phyloP scores from a whole-genome alignment of 1,284 basidiomycete genomes.

The Pseudozyma pruni region DNA sequence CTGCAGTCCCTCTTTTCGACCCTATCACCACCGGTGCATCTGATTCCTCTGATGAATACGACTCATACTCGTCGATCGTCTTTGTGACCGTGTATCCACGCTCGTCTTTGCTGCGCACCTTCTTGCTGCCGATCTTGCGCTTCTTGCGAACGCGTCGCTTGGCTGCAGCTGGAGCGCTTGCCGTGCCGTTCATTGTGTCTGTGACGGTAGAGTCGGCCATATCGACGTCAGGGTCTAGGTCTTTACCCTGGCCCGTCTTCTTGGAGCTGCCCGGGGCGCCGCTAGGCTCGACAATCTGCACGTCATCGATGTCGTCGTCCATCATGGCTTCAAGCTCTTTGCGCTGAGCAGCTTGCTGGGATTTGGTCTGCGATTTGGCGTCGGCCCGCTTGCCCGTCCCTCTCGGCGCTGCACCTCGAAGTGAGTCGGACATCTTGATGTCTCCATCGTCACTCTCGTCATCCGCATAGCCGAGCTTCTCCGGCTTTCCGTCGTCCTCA shows the following conservation, averaged over 20 bases:
- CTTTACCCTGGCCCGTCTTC: constrained; percentile 26
- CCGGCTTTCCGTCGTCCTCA: constrained; percentile 38
- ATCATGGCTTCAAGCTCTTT: constrained; percentile 51
- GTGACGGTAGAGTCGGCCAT: constrained; percentile 36
- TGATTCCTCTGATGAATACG: constrained; percentile 56
- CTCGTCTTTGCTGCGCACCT: constrained; percentile 57
- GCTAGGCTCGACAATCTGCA: constrained; percentile 29
- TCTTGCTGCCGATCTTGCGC: constrained; percentile 57
- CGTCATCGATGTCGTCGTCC: constrained; percentile 34
- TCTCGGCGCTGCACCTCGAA: constrained; percentile 14
- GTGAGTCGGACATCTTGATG: constrained; percentile 11
- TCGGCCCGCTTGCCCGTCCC: constrained; percentile 44
- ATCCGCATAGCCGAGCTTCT: constrained; percentile 43
- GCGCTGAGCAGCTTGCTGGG: constrained; percentile 32
- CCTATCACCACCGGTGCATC: constrained; percentile 29
- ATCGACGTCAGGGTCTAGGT: constrained; percentile 36
- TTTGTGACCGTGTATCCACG: constrained; percentile 59
- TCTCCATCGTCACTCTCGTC: constrained; percentile 33
- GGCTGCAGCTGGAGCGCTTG: constrained; percentile 6
- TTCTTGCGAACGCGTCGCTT: constrained; percentile 53
- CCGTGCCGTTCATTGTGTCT: constrained; percentile 46
- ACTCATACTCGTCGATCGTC: constrained; percentile 57
- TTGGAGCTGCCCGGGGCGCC: constrained; percentile 1
- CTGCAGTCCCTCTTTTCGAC: constrained; percentile 21
- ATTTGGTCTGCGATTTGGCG: constrained; percentile 25